Evolutionary conservation across 176 grass and related monocot species (phyloP).

Genomic region (Rhynchospora breviuscula): DNA sequence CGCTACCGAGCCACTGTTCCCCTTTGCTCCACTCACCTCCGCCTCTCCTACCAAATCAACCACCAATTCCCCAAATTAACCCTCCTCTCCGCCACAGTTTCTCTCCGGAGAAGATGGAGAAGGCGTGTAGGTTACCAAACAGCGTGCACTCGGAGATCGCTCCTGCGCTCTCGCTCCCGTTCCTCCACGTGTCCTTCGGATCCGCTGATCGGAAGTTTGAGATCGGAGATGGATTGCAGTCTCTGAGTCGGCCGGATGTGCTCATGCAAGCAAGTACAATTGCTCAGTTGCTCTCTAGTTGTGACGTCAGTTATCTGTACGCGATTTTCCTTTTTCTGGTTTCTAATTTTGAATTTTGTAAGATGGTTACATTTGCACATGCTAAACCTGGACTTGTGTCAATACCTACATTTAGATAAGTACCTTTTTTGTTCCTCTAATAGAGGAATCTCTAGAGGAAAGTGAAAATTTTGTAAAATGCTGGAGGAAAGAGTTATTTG

Average conservation of each 20-base stretch:
- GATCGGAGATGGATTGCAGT: slow-evolving; percentile 43
- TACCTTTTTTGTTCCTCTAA: not conserved
- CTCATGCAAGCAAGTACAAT: slow-evolving; percentile 72
- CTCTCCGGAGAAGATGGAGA: slow-evolving; percentile 34
- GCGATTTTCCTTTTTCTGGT: not conserved
- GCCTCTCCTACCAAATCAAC: not conserved
- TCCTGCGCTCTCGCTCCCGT: slow-evolving; percentile 57
- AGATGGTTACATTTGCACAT: not conserved
- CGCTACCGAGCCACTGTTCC: not conserved
- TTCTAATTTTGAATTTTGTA: not conserved
- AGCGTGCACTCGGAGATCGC: slow-evolving; percentile 79
- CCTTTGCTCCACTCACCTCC: slow-evolving; percentile 9
- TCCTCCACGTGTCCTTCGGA: slow-evolving; percentile 60
- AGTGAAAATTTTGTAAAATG: not conserved
- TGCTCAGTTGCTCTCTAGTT: slow-evolving; percentile 63
- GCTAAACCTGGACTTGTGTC: not conserved
- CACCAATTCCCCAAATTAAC: not conserved
- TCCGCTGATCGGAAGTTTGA: slow-evolving; percentile 36
- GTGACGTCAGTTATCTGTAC: slow-evolving; percentile 77
- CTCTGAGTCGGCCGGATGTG: slow-evolving; percentile 62
- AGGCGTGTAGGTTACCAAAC: slow-evolving; percentile 76
- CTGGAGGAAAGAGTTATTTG: not conserved
- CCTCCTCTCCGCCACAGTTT: not conserved
- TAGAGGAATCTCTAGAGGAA: not conserved
- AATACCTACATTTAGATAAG: not conserved